A percentile compares a stretch with the other conserved stretches of the same genome.
phyloP scores from a whole-genome alignment of 2,329 filamentous ascomycete genomes.

The Penicillium corylophilum region DNA sequence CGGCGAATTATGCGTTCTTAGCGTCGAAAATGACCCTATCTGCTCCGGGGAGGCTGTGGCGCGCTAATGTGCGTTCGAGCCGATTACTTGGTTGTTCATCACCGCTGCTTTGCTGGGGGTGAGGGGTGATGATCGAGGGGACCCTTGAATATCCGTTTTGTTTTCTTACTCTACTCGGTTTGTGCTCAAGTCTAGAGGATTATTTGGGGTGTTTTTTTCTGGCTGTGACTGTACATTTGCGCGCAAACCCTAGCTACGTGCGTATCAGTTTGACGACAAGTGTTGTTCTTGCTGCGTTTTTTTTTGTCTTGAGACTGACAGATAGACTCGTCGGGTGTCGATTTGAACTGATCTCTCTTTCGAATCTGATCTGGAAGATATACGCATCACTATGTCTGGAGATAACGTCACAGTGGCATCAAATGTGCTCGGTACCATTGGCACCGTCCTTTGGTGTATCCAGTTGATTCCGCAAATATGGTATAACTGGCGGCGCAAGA shows the following conservation, averaged over 20 bases:
- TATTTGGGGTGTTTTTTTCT: too few species aligned
- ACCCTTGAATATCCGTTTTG: background rate
- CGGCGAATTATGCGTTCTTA: background rate
- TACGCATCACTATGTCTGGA: background rate
- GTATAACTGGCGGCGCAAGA: slow-evolving; percentile 61
- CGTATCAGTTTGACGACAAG: too few species aligned
- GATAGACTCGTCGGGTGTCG: too few species aligned
- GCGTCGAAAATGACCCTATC: background rate
- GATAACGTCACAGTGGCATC: slow-evolving; percentile 34
- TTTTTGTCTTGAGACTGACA: too few species aligned
- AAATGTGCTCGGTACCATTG: slow-evolving; percentile 43
- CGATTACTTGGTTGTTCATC: background rate
- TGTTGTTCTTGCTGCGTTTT: too few species aligned
- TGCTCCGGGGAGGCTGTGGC: background rate
- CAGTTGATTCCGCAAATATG: slow-evolving; percentile 53
- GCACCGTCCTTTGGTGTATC: slow-evolving; percentile 43
- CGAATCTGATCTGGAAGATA: too few species aligned
- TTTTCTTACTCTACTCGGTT: too few species aligned
- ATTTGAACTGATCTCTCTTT: too few species aligned
- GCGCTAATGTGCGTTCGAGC: background rate
- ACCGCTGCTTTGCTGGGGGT: background rate
- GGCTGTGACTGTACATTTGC: too few species aligned
- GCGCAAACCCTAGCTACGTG: too few species aligned
- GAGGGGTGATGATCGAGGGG: too few species aligned
- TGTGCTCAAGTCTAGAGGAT: background rate